Evolutionary conservation across 768 basidiomycete genomes (phyloP), one percentile per base, ranked within the genome.

Genomic region (Hypsizygus marmoreus): DNA sequence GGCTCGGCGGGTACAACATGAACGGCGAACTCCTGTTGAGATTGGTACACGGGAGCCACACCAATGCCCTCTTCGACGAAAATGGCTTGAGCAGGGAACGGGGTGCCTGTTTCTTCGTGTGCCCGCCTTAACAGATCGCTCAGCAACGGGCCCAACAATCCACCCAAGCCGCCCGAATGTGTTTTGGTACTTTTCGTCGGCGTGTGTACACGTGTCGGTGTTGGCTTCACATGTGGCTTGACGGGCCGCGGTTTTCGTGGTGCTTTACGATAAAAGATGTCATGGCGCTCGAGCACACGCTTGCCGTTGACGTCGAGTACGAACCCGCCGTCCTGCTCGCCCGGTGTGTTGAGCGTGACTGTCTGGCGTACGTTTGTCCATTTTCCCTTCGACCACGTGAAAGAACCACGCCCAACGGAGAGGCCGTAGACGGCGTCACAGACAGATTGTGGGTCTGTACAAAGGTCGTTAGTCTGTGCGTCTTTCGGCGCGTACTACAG

Each of bases 281-380:
- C 86, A 1, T 63, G 55, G 8, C 81, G 69, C 20, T 72, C 59
- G 22, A 91, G 77, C 9, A 73, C 75, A n/a, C 53, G 56, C 44
- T 62, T 50, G 0, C 84, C 86, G 50, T 91, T 67, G n/a, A 88
- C 82, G 25, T 78, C 72, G 8, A 92, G 73, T 14, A 60, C 58
- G 60, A 92, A 89, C 0, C 54, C 58, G 3, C 90, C 89, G 54
- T 92, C 79, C 48, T 77, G 80, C 48, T 67, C 40, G 5, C 90
- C 90, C 0, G 88, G 88, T 0, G 84, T 86, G 56, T 91, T 92
- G 41, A 92, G 73, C 30, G 63, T 58, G 17, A 91, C 80, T 1
- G 79, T 84, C 61, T 92, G 90, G n/a, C 59, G 55, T 16, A 91
- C 69, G 26, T 68, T 77, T 31, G 90, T 91, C 90, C 89, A 93